Evolutionary conservation across 495 filamentous ascomycete species (phyloP), one percentile per base, ranked within the genome.

Genomic region (Penicillium bovifimosum): DNA sequence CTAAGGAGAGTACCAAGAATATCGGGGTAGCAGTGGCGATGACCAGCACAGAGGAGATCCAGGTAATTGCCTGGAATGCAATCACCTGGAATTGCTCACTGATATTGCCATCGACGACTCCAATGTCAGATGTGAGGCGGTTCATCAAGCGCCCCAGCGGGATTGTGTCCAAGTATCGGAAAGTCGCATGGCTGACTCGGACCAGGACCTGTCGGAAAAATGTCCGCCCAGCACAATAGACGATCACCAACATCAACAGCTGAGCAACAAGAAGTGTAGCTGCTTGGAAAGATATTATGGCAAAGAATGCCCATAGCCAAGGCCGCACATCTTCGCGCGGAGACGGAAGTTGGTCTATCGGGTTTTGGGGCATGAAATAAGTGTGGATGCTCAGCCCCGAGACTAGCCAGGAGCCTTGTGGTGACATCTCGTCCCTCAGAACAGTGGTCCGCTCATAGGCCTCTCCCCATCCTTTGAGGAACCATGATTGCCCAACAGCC

Each of bases 131-230:
- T 0, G 87, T 92, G 48, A 95, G 69, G 14, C 90, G 80, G 63
- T 95, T 95, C 88, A 92, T 91, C 57, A 95, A 71, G 18, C 88
- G 79, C 0, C 89, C 88, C 16, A 91, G 80, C 0, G 89, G 89
- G 3, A 88, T 95, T 5, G 89, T 80, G 65, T 95, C 48, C 72
- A 90, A 91, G 66, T 88, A 95, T 32, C 88, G 83, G 65, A 95
- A 95, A 2, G 85, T 91, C 14, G 88, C 87, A 64, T 84, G 78
- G 59, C 81, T 83, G 48, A 92, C 86, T 29, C 77, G 77, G 7
- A 76, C 55, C 72, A 93, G 82, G 10, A 86, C 83, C 29, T 80
- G 75, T 42, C 72, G 71, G 59, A 93, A 95, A 51, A 95, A 72
- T 24, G 73, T 69, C 58, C 83, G 84, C n/a, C 85, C 87, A 3